phyloP scores from a whole-genome alignment of 441 rosid genomes.

The Pelargonium citronellum region DNA sequence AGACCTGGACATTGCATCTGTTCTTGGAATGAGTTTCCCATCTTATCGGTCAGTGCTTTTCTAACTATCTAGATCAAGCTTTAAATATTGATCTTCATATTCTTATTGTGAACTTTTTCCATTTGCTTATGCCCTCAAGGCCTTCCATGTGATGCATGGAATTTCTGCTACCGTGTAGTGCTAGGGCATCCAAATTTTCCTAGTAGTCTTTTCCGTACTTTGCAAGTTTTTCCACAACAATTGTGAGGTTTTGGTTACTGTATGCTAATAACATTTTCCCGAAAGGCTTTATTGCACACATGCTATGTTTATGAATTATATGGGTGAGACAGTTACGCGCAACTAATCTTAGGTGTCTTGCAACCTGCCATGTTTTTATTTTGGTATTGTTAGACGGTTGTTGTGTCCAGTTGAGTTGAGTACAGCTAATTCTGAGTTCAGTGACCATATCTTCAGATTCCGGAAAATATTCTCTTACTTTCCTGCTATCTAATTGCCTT shows the following conservation, averaged over 20 bases:
- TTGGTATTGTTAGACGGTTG: not conserved
- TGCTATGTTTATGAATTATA: too few species aligned
- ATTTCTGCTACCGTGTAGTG: not conserved
- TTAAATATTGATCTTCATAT: not conserved
- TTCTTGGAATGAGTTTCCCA: constrained; percentile 97
- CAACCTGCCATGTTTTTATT: too few species aligned
- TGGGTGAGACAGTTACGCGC: too few species aligned
- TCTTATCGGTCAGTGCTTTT: constrained; percentile 60
- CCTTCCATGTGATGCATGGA: not conserved
- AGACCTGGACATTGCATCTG: constrained; percentile 89
- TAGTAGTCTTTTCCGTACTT: too few species aligned
- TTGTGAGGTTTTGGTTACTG: too few species aligned
- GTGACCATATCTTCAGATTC: not conserved
- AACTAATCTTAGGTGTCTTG: not conserved
- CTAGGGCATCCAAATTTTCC: not conserved
- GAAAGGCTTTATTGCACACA: too few species aligned
- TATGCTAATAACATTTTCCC: too few species aligned
- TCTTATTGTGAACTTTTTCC: not conserved
- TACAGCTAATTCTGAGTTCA: not conserved
- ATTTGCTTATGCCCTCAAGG: not conserved
- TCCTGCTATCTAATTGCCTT: too few species aligned
- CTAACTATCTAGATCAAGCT: constrained; percentile 7
- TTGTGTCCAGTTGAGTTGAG: not conserved
- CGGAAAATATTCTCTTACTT: too few species aligned
- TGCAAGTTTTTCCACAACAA: too few species aligned